Conservation (phyloP, 495 filamentous ascomycete genomes). For the Pyrenula aspistea region DNA sequence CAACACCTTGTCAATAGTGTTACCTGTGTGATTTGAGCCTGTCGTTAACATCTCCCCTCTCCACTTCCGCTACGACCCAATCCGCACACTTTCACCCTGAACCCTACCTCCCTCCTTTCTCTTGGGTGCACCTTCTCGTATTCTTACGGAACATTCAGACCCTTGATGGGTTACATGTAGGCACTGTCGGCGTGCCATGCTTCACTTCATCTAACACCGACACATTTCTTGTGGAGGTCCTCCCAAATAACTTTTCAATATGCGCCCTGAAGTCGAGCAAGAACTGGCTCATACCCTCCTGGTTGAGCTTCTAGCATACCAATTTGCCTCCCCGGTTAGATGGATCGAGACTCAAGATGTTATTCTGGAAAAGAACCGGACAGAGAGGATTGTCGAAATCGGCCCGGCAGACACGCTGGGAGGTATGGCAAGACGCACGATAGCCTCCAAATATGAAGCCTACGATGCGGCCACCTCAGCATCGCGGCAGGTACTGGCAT, state of each 20-base stretch:
- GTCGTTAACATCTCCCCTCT: no score
- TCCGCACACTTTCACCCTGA: no score
- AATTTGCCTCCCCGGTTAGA: conserved; percentile 96
- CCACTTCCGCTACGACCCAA: no score
- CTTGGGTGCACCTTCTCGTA: no score
- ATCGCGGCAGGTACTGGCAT: conserved; percentile 95
- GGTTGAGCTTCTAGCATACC: conserved; percentile 95
- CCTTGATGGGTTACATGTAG: no score
- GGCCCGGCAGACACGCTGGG: conserved; percentile 97
- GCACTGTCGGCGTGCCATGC: background rate
- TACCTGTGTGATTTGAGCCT: background rate
- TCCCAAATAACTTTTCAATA: conserved; percentile 35
- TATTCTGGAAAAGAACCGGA: conserved; percentile 86
- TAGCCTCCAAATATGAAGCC: conserved; percentile 96
- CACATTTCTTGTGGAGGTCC: background rate
- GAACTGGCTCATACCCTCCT: conserved; percentile 95
- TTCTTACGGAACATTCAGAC: conserved; percentile 6
- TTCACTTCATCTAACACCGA: background rate
- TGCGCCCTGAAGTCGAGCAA: conserved; percentile 98
- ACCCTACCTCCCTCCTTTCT: no score
- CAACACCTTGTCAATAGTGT: background rate
- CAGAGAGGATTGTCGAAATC: conserved; percentile 95
- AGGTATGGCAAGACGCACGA: conserved; percentile 91
- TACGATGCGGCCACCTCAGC: conserved; percentile 94
- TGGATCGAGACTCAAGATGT: conserved; percentile 99